Percentiles rank a stretch among this genome's conserved stretches.
These are phyloP conservation scores for Sarocladiaceae sp. DNA, from an alignment of 2,329 filamentous ascomycete genomes.

Conservation along the genomic window DNA sequence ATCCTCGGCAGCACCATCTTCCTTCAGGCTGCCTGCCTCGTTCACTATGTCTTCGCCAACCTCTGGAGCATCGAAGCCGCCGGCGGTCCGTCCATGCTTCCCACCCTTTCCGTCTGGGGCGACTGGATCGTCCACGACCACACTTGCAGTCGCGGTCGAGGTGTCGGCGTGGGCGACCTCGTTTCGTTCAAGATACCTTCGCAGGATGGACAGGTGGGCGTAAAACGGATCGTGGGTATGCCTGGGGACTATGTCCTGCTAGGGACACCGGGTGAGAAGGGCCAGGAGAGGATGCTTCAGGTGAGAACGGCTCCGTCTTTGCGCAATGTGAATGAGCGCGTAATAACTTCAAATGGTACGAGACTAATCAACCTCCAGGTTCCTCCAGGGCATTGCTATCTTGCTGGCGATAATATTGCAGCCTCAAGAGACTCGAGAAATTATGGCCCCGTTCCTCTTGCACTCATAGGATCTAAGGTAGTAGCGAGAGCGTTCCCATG, in stretches of 20 bases:
- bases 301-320: too few relatives aligned
- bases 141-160: conserved; percentile 60
- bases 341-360: too few relatives aligned
- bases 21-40: conserved; percentile 30
- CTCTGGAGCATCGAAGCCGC: conserved; percentile 53
- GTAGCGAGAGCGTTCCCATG: conserved; percentile 55
- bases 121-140: conserved; percentile 66
- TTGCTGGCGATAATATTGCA: conserved; percentile 80
- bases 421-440: conserved; percentile 80
- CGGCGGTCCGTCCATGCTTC: conserved; percentile 80
- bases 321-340: too few relatives aligned
- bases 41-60: conserved; percentile 48
- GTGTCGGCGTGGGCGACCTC: conserved; percentile 70
- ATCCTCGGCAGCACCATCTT: conserved; percentile 10
- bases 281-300: conserved; percentile 55
- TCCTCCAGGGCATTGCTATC: conserved; percentile 85
- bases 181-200: conserved; percentile 73
- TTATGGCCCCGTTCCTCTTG: conserved; percentile 82
- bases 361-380: too few relatives aligned
- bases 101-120: conserved; percentile 64
- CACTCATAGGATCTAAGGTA: conserved; percentile 76
- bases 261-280: conserved; percentile 48
- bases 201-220: conserved; percentile 47
- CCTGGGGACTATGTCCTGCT: conserved; percentile 69
- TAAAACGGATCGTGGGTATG: conserved; percentile 76